Percentiles rank a stretch among this genome's conserved stretches.
Conservation (phyloP, 495 filamentous ascomycete genomes). For the Penicillium paxilli region DNA sequence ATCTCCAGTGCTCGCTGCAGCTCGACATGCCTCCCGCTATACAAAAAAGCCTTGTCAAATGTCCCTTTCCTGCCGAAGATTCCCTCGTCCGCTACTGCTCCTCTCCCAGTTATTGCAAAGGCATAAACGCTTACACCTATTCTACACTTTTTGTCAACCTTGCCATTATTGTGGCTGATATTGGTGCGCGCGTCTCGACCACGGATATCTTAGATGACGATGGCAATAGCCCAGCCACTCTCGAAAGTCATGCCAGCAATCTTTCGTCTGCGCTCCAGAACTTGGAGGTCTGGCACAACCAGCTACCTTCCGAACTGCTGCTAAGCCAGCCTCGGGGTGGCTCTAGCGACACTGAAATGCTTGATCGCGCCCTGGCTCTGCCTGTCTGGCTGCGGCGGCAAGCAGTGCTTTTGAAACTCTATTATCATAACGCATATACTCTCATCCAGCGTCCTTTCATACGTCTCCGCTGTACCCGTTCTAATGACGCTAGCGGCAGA, state of each 20-base stretch:
- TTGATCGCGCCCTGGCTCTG: neutral
- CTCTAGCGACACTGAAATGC: neutral
- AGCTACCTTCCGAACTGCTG: conserved; percentile 1
- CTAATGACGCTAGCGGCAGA: neutral
- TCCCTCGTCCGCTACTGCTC: neutral
- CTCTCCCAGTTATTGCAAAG: neutral
- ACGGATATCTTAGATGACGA: conserved; percentile 1
- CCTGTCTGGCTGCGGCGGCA: conserved; percentile 1
- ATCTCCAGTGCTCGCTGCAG: conserved; percentile 7
- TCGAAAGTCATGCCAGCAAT: conserved; percentile 1
- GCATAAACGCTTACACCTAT: conserved; percentile 1
- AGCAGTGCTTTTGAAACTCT: conserved; percentile 1
- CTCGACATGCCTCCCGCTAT: conserved; percentile 2
- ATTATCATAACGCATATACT: conserved; percentile 2
- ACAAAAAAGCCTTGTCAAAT: conserved; percentile 4
- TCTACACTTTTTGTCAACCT: conserved; percentile 1
- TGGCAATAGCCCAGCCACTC: conserved; percentile 2
- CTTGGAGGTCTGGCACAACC: conserved; percentile 1
- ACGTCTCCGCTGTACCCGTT: neutral
- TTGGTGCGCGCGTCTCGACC: conserved; percentile 1
- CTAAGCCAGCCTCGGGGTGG: neutral
- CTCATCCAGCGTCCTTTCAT: conserved; percentile 5
- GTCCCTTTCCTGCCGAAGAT: conserved; percentile 3
- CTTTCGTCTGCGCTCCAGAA: neutral
- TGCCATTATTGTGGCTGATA: conserved; percentile 3